Evolutionary conservation across 2,329 filamentous ascomycete genomes (phyloP).

Genomic region (Fusarium piperis): DNA sequence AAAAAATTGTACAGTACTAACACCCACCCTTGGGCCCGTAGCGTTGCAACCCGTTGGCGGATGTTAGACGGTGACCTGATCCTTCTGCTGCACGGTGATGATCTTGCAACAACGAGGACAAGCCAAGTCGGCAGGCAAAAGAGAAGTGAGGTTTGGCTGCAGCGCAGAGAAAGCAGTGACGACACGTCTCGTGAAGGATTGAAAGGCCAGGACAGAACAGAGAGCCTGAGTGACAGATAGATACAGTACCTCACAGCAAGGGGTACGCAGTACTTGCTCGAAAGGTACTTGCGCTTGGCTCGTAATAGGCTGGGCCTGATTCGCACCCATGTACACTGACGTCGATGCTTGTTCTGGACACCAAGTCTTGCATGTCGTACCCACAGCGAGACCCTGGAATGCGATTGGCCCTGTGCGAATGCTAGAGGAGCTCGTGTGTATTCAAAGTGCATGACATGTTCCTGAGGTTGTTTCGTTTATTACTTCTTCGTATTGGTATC

Average conservation of each 20-base stretch:
- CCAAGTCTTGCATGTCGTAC: neutral
- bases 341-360: conserved; percentile 17
- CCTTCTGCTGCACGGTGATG: neutral
- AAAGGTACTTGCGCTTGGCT: conserved; percentile 11
- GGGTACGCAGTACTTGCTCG: conserved; percentile 12
- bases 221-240: neutral
- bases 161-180: conserved; percentile 10
- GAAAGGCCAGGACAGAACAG: neutral
- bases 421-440: neutral
- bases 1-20: conserved; percentile 28
- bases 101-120: neutral
- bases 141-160: conserved; percentile 21
- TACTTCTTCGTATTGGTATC: neutral
- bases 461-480: conserved; percentile 20
- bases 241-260: conserved; percentile 2
- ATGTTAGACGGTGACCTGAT: conserved; percentile 5
- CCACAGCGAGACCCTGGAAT: conserved; percentile 2
- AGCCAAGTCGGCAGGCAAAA: neutral
- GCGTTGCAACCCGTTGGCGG: conserved; percentile 6
- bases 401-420: neutral
- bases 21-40: conserved; percentile 11
- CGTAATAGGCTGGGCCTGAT: conserved; percentile 27
- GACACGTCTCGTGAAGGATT: conserved; percentile 1
- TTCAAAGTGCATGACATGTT: conserved; percentile 32
- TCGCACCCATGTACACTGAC: conserved; percentile 33